Conservation (phyloP, 78 protist genomes). For the Emiliania huxleyi region DNA sequence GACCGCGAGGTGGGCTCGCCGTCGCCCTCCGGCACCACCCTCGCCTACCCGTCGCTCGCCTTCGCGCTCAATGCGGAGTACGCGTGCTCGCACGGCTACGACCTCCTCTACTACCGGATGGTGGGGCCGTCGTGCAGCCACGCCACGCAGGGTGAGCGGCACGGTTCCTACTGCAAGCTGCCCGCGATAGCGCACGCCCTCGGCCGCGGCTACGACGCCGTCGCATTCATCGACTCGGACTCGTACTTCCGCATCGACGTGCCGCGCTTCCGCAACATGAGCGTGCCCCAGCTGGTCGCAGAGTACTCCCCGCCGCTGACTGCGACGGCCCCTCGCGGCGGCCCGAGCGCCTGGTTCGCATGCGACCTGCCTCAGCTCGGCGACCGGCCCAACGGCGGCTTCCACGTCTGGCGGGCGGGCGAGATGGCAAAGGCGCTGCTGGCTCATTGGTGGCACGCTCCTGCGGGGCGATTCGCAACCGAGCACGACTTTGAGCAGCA, state of each 20-base stretch:
- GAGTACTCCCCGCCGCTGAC: not conserved
- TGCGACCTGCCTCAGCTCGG: slow-evolving; percentile 10
- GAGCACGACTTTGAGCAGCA: slow-evolving; percentile 15
- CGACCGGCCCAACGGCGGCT: slow-evolving; percentile 5
- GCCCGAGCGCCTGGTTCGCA: not conserved
- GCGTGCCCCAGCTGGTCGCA: not conserved
- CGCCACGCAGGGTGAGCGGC: not conserved
- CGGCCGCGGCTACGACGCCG: not conserved
- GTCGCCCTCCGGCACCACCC: not conserved
- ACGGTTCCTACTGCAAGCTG: not conserved
- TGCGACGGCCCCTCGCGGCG: not conserved
- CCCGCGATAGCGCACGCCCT: slow-evolving; percentile 5
- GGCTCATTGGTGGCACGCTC: not conserved
- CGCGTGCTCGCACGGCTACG: slow-evolving; percentile 5
- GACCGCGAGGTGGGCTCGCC: not conserved
- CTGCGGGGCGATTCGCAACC: not conserved
- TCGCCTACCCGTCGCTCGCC: not conserved
- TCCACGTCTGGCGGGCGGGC: not conserved
- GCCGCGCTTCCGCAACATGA: not conserved
- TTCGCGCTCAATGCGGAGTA: not conserved
- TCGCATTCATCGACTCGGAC: not conserved
- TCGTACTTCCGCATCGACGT: not conserved
- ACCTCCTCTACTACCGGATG: not conserved
- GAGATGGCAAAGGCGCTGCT: not conserved
- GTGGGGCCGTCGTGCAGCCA: not conserved